Base-by-base conservation (phyloP, 495 filamentous ascomycete genomes). In the Penicillium robsamsonii region DNA sequence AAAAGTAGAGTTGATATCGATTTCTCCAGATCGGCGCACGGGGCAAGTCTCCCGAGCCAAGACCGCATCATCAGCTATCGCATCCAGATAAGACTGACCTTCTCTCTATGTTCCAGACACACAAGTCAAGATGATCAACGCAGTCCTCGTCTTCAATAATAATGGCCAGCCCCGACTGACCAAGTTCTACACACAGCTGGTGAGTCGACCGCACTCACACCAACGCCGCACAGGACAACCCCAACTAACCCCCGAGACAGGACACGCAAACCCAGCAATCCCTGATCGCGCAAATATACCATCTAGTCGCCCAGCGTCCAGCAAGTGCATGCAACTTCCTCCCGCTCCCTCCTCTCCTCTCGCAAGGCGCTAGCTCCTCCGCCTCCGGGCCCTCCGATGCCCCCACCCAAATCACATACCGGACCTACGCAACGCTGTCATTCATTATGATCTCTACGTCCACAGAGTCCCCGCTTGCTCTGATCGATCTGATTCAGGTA, bases 361-460 rank as follows among this genome's bases (percentile, higher is more conserved):
- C 84, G 10, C 79, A 79, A 52, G 81, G 81, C 58, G 84, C 88
- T 59, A 79, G 85, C 29, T 80, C 87, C 51, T 64, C 65, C 50
- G 64, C 72, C 57, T 77, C 78, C 65, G 84, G 79, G 5, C 84
- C 90, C 68, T 90, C 87, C 65, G 94, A 97, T 70, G 85, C 90
- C 7, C 95, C 95, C 20, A 90, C 89, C n/a, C 88, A 96, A 57
- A 87, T 98, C 18, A 97, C 95, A 22, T 98, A 98, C 82, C 92
- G 94, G 10, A 89, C 96, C 82, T 98, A 97, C 63, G 94, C 94
- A 5, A 98, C 94, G 0, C 87, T 98, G 27, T 97, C 95, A 70
- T 98, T 98, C 77, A 98, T 98, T 74, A 79, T 98, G 66, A 98
- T 98, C 66, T 91, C 86, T 31, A 97, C 95, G n/a, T 90, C 91